Evolutionary conservation across 139 green algal species (phyloP).

Genomic region (Ostreobium quekettii): DNA sequence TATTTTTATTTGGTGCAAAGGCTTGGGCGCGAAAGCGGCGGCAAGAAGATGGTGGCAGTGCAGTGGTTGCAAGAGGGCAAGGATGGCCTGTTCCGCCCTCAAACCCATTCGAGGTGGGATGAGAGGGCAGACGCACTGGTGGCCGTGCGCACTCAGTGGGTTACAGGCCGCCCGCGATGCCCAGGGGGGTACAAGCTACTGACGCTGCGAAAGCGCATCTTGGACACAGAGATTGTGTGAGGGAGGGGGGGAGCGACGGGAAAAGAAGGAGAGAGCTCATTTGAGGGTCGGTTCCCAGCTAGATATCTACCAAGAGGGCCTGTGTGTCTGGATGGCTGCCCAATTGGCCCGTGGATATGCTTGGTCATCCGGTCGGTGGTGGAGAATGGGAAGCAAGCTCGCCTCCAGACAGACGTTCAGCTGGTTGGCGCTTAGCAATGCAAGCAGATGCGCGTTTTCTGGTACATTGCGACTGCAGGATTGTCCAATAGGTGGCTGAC

Average conservation of each 20-base stretch:
- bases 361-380: too few species aligned
- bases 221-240: conserved; percentile 29
- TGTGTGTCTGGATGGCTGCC: too few species aligned
- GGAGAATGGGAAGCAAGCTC: too few species aligned
- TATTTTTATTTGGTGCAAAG: conserved; percentile 13
- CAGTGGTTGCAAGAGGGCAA: conserved; percentile 38
- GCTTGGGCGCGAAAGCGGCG: conserved; percentile 4
- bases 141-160: conserved; percentile 30
- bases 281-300: too few species aligned
- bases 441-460: too few species aligned
- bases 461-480: too few species aligned
- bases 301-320: too few species aligned
- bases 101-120: conserved; percentile 30
- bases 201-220: conserved; percentile 31
- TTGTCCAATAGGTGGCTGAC: too few species aligned
- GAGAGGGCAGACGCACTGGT: conserved; percentile 28
- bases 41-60: conserved; percentile 21
- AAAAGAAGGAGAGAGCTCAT: too few species aligned
- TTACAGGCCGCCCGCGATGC: background rate
- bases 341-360: too few species aligned
- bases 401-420: too few species aligned
- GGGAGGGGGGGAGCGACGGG: background rate
- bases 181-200: conserved; percentile 29
- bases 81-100: conserved; percentile 39
- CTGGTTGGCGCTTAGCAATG: too few species aligned